phyloP scores from a whole-genome alignment of 257 asterid genomes.

The Phtheirospermum japonicum region DNA sequence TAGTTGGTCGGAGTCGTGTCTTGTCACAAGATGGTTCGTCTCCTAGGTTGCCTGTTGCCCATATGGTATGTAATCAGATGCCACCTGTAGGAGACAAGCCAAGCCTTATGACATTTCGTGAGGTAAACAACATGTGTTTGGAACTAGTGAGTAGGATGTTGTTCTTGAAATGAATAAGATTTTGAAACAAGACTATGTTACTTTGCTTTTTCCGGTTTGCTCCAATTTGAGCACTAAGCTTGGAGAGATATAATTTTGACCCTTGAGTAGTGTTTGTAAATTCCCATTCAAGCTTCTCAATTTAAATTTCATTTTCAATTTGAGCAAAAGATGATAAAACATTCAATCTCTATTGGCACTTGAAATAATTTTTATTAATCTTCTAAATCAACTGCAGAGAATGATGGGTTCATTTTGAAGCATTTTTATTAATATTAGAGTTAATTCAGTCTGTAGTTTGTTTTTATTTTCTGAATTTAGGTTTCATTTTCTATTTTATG shows the following conservation, averaged over 20 bases:
- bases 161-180: constrained; percentile 22
- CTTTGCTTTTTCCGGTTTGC: constrained; percentile 11
- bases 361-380: not conserved
- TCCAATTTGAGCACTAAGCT: constrained; percentile 7
- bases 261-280: not conserved
- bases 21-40: constrained; percentile 71
- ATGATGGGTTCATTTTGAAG: constrained; percentile 1
- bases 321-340: constrained; percentile 1
- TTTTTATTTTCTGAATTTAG: not conserved
- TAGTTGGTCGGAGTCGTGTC: constrained; percentile 81
- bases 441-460: no score
- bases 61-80: constrained; percentile 99
- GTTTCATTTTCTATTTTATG: not conserved
- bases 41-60: constrained; percentile 93
- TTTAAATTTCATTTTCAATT: not conserved
- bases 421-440: not conserved
- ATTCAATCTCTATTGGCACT: not conserved
- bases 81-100: constrained; percentile 99
- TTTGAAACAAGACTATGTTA: no score
- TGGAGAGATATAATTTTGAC: constrained; percentile 4
- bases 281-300: constrained; percentile 6
- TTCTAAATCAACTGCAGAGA: not conserved
- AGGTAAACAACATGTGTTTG: constrained; percentile 51
- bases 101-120: constrained; percentile 96
- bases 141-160: constrained; percentile 14